phyloP scores from a whole-genome alignment of 495 filamentous ascomycete species.

The Penicillium cosmopolitanum region DNA sequence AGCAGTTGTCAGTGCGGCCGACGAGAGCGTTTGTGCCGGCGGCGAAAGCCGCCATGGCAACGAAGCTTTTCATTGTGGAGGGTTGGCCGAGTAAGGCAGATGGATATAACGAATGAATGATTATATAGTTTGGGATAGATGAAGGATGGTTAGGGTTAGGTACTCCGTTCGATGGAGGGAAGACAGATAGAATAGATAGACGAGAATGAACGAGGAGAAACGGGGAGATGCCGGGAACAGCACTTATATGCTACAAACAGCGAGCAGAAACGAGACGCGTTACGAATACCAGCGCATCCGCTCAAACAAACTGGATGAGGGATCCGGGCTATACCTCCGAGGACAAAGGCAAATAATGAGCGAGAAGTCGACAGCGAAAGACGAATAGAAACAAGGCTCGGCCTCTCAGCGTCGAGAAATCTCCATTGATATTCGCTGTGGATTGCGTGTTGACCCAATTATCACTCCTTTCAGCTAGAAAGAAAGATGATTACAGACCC shows the following conservation, averaged over 20 bases:
- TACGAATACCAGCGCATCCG: constrained; percentile 14
- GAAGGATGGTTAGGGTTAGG: not conserved
- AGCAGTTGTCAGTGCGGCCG: constrained; percentile 44
- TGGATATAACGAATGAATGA: constrained; percentile 25
- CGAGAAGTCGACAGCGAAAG: not conserved
- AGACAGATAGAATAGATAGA: not conserved
- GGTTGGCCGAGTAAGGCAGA: constrained; percentile 1
- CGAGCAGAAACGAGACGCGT: not conserved
- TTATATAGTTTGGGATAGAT: not conserved
- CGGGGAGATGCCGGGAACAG: not conserved
- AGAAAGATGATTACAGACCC: constrained; percentile 4
- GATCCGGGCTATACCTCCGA: constrained; percentile 18
- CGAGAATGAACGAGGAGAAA: not conserved
- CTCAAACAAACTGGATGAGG: not conserved
- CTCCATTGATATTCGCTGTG: constrained; percentile 14
- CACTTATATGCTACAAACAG: too few relatives aligned
- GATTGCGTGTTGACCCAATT: not conserved
- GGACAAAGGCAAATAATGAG: constrained; percentile 4
- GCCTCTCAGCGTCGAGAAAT: constrained; percentile 10
- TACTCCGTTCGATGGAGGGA: not conserved
- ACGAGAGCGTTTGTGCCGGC: constrained; percentile 46
- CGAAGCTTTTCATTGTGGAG: constrained; percentile 38
- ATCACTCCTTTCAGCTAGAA: constrained; percentile 9
- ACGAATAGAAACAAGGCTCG: constrained; percentile 14
- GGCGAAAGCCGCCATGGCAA: constrained; percentile 42